Conservation (phyloP, 768 basidiomycete genomes). For the Gyrodon lividus region DNA sequence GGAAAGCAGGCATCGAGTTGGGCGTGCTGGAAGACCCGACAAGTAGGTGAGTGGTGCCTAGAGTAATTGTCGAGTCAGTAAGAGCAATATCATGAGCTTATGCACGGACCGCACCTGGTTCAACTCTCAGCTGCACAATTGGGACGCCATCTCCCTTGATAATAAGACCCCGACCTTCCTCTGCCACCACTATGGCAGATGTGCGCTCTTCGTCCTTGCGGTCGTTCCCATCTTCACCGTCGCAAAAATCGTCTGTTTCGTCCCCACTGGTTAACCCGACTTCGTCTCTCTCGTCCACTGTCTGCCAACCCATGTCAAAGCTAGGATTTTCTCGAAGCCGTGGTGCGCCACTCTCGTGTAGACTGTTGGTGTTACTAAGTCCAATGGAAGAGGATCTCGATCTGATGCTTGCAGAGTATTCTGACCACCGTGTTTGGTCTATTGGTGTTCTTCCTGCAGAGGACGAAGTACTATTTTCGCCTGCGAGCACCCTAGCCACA, state of each 20-base stretch:
- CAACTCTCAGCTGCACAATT: slow-evolving; percentile 60
- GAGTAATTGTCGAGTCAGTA: slow-evolving; percentile 3
- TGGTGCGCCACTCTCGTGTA: slow-evolving; percentile 42
- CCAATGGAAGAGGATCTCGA: slow-evolving; percentile 71
- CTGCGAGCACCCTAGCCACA: slow-evolving; percentile 58
- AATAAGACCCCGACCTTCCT: slow-evolving; percentile 83
- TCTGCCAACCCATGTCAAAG: slow-evolving; percentile 74
- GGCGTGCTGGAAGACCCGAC: slow-evolving; percentile 80
- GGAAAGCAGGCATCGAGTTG: slow-evolving; percentile 73
- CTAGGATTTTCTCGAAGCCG: slow-evolving; percentile 64
- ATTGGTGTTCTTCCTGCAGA: slow-evolving; percentile 51
- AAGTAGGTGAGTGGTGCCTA: slow-evolving; percentile 92
- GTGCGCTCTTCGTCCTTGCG: slow-evolving; percentile 67
- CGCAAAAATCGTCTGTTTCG: slow-evolving; percentile 51
- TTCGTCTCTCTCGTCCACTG: slow-evolving; percentile 72
- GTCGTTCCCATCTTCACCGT: slow-evolving; percentile 49
- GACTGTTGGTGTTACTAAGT: slow-evolving; percentile 40
- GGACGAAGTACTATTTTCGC: slow-evolving; percentile 45
- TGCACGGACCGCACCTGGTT: slow-evolving; percentile 56
- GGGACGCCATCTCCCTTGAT: slow-evolving; percentile 67
- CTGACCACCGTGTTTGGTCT: slow-evolving; percentile 75
- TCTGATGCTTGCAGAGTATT: slow-evolving; percentile 60
- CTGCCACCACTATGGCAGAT: slow-evolving; percentile 73
- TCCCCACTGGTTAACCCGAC: slow-evolving; percentile 53
- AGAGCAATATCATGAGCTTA: neutral